These are phyloP conservation scores for Auriculariales sp. DNA, from an alignment of 768 basidiomycete genomes.

Conservation along the genomic window DNA sequence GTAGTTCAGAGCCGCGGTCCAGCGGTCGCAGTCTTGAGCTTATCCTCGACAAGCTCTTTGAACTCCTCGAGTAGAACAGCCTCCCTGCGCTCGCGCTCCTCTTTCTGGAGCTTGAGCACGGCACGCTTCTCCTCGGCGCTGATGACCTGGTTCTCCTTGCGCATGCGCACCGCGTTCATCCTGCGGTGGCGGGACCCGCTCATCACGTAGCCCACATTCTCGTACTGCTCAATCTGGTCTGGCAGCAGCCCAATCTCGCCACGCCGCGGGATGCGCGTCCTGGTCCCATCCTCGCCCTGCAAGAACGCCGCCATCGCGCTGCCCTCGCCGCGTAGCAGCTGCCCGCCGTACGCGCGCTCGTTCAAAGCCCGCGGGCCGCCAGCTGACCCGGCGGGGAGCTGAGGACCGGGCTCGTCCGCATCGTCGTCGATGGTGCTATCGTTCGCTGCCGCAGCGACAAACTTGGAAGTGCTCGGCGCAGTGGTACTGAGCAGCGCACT, in stretches of 20 bases:
- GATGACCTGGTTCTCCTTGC: constrained; percentile 99
- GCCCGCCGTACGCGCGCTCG: constrained; percentile 80
- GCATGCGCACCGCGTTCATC: constrained; percentile 98
- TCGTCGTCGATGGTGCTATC: constrained; percentile 23
- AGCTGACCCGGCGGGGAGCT: constrained; percentile 33
- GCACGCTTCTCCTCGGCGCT: constrained; percentile 96
- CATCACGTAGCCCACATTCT: constrained; percentile 93
- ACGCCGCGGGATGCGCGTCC: constrained; percentile 87
- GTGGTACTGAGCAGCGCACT: constrained; percentile 10
- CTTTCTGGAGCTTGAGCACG: constrained; percentile 85
- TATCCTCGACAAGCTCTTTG: constrained; percentile 65
- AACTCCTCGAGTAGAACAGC: constrained; percentile 81
- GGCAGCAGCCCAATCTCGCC: constrained; percentile 94
- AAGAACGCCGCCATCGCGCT: constrained; percentile 97
- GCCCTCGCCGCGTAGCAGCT: constrained; percentile 86
- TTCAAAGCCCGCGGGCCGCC: constrained; percentile 40
- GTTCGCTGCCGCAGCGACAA: constrained; percentile 8
- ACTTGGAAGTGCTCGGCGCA: constrained; percentile 10
- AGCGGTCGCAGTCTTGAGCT: constrained; percentile 37
- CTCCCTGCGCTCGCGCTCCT: constrained; percentile 87
- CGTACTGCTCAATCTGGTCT: constrained; percentile 75
- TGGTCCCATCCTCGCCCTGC: constrained; percentile 50
- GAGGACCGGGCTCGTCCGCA: constrained; percentile 68
- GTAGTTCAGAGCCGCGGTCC: background rate
- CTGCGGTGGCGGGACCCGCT: constrained; percentile 84